Evolutionary conservation across 805 yeast species (phyloP).

Genomic region (Candida boidinii): DNA sequence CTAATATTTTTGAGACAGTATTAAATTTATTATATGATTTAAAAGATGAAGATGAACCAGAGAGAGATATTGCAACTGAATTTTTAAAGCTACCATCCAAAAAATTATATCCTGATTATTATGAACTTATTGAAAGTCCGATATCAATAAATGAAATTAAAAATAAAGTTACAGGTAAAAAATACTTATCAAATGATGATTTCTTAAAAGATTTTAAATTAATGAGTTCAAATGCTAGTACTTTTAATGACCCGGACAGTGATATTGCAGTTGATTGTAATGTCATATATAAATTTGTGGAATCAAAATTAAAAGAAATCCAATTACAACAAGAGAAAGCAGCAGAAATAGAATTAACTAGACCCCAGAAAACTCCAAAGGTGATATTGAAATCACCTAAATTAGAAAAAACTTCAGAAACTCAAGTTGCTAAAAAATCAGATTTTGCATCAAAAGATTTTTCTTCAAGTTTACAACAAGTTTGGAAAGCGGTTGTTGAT

Average conservation of each 20-base stretch:
- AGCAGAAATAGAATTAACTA: not conserved
- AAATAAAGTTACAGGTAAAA: conserved; percentile 30
- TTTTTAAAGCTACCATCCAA: conserved; percentile 69
- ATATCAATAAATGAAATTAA: conserved; percentile 64
- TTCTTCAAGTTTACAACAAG: too few species aligned
- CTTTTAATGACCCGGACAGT: conserved; percentile 60
- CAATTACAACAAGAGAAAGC: conserved; percentile 1
- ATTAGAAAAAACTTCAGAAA: too few species aligned
- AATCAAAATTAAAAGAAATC: conserved; percentile 17
- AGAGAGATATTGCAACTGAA: conserved; percentile 32
- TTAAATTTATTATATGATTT: too few species aligned
- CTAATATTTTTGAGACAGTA: too few species aligned
- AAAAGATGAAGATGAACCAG: conserved; percentile 23
- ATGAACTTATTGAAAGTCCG: conserved; percentile 53
- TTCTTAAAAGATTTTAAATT: conserved; percentile 54
- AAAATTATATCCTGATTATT: conserved; percentile 74
- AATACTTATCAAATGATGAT: conserved; percentile 30
- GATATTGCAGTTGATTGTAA: conserved; percentile 62
- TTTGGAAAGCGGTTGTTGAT: too few species aligned
- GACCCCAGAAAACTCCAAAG: not conserved
- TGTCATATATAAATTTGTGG: conserved; percentile 47
- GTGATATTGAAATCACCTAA: too few species aligned
- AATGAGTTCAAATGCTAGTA: conserved; percentile 62
- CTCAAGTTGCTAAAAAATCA: too few species aligned
- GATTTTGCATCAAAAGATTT: too few species aligned